Base-by-base conservation (phyloP, 805 yeast species). In the Sungouiozyma ichnusensis region DNA sequence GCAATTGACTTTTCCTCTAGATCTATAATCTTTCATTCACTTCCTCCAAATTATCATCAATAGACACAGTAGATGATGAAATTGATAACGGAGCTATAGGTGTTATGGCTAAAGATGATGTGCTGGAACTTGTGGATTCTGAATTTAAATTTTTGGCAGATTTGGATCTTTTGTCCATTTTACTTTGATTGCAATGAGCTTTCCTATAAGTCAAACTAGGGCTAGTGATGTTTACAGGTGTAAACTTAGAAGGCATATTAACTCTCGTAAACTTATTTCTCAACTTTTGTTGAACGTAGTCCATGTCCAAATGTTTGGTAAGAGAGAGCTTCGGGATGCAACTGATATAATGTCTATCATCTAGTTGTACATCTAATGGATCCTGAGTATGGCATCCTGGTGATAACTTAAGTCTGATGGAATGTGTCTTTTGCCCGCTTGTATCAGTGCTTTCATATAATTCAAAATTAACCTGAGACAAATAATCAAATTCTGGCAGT, bases 361-460 rank as follows among this genome's bases (percentile, higher is more conserved):
- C 98, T 37, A 92, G 71, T 62, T 90, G 96, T 37, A 94, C 95
- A 64, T 92, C 99, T 49, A 92, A 71, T 20, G 99, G 98, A 62
- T 90, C 95, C 55, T 87, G 95, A 0, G 97, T 88, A 64, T 92
- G 97, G 63, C 98, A 92, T 16, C 99, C 99, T 1, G 98, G 97
- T 4, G 96, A 84, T 52, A 92, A 71, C n/a, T 90, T 81, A 46
- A 92, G 72, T 55, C 97, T 74, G 43, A 92, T 82, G 4, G 96
- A 82, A 60, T 90, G 95, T 54, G 84, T 81, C 63, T 85, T 85
- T 41, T 77, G 79, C 7, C 81, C 80, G 32, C 73, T 67, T 31
- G 75, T 72, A 49, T 84, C 92, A 24, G 77, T 78, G 35, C 79
- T 74, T 62, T 92, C 97, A 62, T 87, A 92, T 20, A 92, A 66